Evolutionary conservation across 1,139 yeast species (phyloP), one percentile per base, ranked within the genome.

Genomic region (Candida dubliniensis): DNA sequence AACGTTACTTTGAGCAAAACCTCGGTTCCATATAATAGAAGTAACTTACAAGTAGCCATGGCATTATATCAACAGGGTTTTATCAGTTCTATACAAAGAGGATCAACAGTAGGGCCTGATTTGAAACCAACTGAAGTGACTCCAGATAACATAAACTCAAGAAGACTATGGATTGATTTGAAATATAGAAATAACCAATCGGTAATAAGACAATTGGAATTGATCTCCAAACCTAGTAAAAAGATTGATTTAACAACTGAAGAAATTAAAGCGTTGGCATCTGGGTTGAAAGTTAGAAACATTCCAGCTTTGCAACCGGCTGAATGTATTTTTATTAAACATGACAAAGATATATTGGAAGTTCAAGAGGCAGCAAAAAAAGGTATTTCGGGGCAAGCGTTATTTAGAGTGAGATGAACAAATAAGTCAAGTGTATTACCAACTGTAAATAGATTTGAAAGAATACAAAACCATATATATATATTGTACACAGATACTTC

Each of bases 31-130:
- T 87, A 85, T 71, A 80, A 91, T 25, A 83, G 87, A 57, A 72
- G 89, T 55, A 96, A 91, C 61, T 74, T 95, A 49, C 89, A 87
- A 58, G 77, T 93, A 42, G 88, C 96, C 10, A 72, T 87, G 44
- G 93, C 91, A 34, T 77, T 93, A 40, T 88, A 93, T 69, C 86
- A 84, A 53, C 95, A 91, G 66, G 99, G 99, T 2, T 89, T 91
- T 63, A 73, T 95, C 42, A 79, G 90, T 2, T 79, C 90, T 8
- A 77, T 95, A 43, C 95, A 87, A 61, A 79, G 88, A 56, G 99
- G 99, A 3, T 86, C 95, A n/a, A 72, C 81, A 3, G 64, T 77
- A n/a, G 97, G 97, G 1, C 99, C 99, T 13, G 98, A 95, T 63
- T 52, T 67, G 34, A 67, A 60, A 11, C 85, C 87, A 13, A 82